Evolutionary conservation across 2,329 filamentous ascomycete genomes (phyloP), one percentile per base, ranked within the genome.

Genomic region (Lithohypha guttulata): DNA sequence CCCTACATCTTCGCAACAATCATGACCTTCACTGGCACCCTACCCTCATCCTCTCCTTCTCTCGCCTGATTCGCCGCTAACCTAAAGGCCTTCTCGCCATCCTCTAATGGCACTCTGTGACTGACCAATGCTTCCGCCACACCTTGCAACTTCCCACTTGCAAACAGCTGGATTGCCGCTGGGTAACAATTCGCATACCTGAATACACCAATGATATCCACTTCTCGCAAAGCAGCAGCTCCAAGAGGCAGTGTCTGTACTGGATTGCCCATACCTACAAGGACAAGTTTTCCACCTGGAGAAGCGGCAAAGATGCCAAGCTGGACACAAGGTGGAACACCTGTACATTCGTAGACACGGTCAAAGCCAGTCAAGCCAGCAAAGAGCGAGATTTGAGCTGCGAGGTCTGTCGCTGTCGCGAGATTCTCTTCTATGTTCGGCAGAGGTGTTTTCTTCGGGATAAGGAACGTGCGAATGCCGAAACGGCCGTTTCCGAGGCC

Each of bases 171-270:
- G 52, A 74, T 70, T 2, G 70, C 70, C n/a, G 61, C 64, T 0
- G 69, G 68, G 46, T 73, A 74, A 1, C 68, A 69, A 48, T 66
- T 61, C 51, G 70, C 68, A 43, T 74, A 74, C 30, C 70, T 59
- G 55, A 73, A 72, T 5, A 73, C 69, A n/a, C 70, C 70, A 34
- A 73, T 65, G 29, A 74, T 64, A 51, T 74, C 70, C 5, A 74
- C 67, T 53, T 74, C 70, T 22, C 70, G 63, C 44, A 73, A 48
- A 20, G 70, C 69, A n/a, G 70, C 68, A 1, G 68, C 66, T 5
- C 68, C 69, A 50, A 73, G 62, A 2, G 68, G 70, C 4, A 73
- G 54, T 3, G 67, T 71, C 50, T 72, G 69, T 14, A 69, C 60
- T 2, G 69, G 69, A 10, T 69, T 70, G 1, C 70, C 70, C 70